Evolutionary conservation across 441 rosid genomes (phyloP).

Genomic region (Sinapis alba): DNA sequence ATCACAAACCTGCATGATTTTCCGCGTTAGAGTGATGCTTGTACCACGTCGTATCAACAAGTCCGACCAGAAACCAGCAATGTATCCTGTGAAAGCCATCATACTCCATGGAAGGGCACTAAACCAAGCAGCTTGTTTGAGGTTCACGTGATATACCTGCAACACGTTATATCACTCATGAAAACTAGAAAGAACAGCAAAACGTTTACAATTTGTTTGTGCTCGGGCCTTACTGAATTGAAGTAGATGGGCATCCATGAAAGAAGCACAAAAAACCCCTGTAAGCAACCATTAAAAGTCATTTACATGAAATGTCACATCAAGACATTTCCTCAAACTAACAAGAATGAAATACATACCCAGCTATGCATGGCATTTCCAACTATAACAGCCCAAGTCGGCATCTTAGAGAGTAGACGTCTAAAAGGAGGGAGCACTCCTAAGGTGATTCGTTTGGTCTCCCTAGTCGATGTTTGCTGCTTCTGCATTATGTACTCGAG

Average conservation of each 20-base stretch:
- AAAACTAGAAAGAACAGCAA: slow-evolving; percentile 1
- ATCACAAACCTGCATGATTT: slow-evolving; percentile 84
- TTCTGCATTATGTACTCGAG: slow-evolving; percentile 64
- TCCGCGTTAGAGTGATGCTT: slow-evolving; percentile 80
- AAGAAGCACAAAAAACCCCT: slow-evolving; percentile 97
- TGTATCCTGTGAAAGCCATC: slow-evolving; percentile 89
- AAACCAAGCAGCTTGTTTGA: slow-evolving; percentile 96
- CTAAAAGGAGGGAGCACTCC: slow-evolving; percentile 75
- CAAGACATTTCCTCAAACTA: neutral
- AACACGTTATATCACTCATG: slow-evolving; percentile 26
- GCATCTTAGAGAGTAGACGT: slow-evolving; percentile 82
- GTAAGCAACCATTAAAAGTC: slow-evolving; percentile 29
- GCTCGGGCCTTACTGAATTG: slow-evolving; percentile 61
- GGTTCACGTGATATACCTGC: slow-evolving; percentile 88
- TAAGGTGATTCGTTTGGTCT: slow-evolving; percentile 47
- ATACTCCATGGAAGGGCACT: slow-evolving; percentile 94
- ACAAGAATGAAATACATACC: slow-evolving; percentile 47
- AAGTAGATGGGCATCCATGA: slow-evolving; percentile 99
- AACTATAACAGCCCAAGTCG: slow-evolving; percentile 89
- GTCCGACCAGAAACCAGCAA: slow-evolving; percentile 87
- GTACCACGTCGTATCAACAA: slow-evolving; percentile 67
- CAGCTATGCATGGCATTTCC: slow-evolving; percentile 98
- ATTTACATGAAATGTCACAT: neutral
- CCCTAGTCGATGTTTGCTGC: slow-evolving; percentile 47
- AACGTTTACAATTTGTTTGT: neutral